Evolutionary conservation across 2,329 filamentous ascomycete genomes (phyloP), one percentile per base, ranked within the genome.

Genomic region (Fusarium neocosmosporiellum): DNA sequence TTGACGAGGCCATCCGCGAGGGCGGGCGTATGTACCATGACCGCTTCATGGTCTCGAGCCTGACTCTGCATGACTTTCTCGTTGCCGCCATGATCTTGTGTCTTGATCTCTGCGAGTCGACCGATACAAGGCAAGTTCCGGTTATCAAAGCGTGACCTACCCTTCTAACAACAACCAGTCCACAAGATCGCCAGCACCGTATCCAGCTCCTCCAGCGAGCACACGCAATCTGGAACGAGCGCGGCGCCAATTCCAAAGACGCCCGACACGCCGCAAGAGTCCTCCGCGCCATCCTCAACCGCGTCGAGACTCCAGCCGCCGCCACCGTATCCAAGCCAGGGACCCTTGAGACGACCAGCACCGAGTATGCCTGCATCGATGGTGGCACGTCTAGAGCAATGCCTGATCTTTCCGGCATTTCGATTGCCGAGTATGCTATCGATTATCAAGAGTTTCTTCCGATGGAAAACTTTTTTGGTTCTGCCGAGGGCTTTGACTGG

Each of bases 51-150:
- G 77, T 90, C 9, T 85, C 85, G 5, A 86, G 85, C 4, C 76
- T 90, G 50, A 86, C 86, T 7, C 80, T 87, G 24, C 87, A 89
- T 36, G 87, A 90, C 71, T 91, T 89, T 67, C 79, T 91, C 29
- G 84, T 90, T 20, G 89, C 89, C 0, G 85, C 88, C 14, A 91
- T 90, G 87, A 86, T 91, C 43, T 74, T 91, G 7, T 91, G 87
- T 65, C 78, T 91, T 4, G 86, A 88, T 69, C 77, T 87, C 14
- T 81, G 80, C 27, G 84, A 85, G 69, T 82, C 81, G 20, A 71
- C 74, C 31, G 78, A 82, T 22, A 81, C 79, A 69, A 81, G 76
- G 84, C 84, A 78, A 53, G 18, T 16, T 33, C 10, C 13, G 48
- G 20, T 33, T 2, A 53, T 34, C 13, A 59, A 39, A 33, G 13